These are phyloP conservation scores for Lecanosticta acicola DNA, from an alignment of 2,329 filamentous ascomycete species.

Conservation along the genomic window DNA sequence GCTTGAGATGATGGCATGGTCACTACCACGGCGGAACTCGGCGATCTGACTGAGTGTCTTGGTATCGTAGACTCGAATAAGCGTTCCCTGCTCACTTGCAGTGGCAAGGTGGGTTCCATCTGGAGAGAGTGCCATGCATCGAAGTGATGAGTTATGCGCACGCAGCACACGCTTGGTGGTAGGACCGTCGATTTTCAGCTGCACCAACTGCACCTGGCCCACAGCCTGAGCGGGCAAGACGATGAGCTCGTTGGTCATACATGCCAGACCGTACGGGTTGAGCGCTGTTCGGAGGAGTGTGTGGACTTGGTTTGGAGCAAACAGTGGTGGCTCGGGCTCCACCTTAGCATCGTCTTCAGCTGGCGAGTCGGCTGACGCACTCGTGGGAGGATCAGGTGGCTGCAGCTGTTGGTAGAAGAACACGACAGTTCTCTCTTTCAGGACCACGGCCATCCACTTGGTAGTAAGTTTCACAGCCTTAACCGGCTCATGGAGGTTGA, in stretches of 20 bases:
- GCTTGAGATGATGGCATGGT: constrained; percentile 80
- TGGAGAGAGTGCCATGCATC: constrained; percentile 71
- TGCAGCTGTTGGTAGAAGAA: constrained; percentile 28
- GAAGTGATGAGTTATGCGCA: constrained; percentile 73
- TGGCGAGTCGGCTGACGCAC: constrained; percentile 14
- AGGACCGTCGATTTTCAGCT: constrained; percentile 63
- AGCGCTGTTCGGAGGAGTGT: constrained; percentile 79
- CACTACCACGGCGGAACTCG: constrained; percentile 83
- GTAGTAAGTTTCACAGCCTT: constrained; percentile 72
- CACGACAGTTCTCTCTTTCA: constrained; percentile 39
- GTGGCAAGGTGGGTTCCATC: constrained; percentile 81
- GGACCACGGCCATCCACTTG: constrained; percentile 70
- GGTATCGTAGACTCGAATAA: constrained; percentile 81
- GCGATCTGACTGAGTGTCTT: constrained; percentile 71
- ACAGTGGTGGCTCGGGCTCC: constrained; percentile 1
- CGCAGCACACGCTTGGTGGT: constrained; percentile 79
- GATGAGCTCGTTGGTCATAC: constrained; percentile 65
- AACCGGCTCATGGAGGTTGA: constrained; percentile 75
- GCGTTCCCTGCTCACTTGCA: constrained; percentile 85
- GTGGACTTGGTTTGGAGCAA: constrained; percentile 26
- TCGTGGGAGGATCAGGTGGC: neutral
- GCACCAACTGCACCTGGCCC: constrained; percentile 84
- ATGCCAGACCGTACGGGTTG: constrained; percentile 76
- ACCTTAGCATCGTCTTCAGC: neutral
- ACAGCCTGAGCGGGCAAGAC: constrained; percentile 81